Evolutionary conservation across 306 rosid genomes (phyloP).

Genomic region (Gleditsia sinensis): DNA sequence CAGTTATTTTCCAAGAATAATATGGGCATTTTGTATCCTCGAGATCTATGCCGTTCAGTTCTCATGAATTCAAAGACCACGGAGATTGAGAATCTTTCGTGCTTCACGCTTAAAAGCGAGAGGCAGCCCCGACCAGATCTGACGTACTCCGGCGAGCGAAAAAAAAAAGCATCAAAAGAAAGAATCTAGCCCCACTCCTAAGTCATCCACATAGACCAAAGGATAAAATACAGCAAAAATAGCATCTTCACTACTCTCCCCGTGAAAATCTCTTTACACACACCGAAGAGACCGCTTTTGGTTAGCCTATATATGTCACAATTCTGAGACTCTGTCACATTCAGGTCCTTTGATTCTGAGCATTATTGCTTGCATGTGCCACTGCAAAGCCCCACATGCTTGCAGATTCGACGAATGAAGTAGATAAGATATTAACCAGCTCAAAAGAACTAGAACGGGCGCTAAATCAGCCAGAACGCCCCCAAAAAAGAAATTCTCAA

Average conservation of each 20-base stretch:
- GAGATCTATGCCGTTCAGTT: slow-evolving; percentile 61
- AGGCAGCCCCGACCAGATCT: slow-evolving; percentile 41
- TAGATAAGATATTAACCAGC: neutral
- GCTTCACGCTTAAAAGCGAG: slow-evolving; percentile 66
- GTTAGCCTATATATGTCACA: neutral
- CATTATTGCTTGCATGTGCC: slow-evolving; percentile 35
- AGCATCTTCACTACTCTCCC: neutral
- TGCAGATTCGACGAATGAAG: slow-evolving; percentile 9
- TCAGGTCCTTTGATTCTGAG: slow-evolving; percentile 24
- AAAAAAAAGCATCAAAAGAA: slow-evolving; percentile 32
- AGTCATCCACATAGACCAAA: slow-evolving; percentile 15
- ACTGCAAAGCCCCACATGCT: slow-evolving; percentile 35
- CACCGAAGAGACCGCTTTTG: neutral
- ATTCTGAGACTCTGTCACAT: neutral
- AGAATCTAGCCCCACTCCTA: slow-evolving; percentile 31
- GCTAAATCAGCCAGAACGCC: neutral
- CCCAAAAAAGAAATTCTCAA: neutral
- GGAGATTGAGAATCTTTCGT: slow-evolving; percentile 54
- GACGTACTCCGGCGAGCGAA: slow-evolving; percentile 36
- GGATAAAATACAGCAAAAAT: neutral
- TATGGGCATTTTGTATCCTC: slow-evolving; percentile 55
- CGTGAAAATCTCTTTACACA: slow-evolving; percentile 1
- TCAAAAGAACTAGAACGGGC: neutral
- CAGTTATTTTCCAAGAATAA: slow-evolving; percentile 21
- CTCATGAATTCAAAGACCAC: slow-evolving; percentile 44